Base-by-base conservation (phyloP, 1,284 basidiomycete species). In the Sphaerobolus stellatus region DNA sequence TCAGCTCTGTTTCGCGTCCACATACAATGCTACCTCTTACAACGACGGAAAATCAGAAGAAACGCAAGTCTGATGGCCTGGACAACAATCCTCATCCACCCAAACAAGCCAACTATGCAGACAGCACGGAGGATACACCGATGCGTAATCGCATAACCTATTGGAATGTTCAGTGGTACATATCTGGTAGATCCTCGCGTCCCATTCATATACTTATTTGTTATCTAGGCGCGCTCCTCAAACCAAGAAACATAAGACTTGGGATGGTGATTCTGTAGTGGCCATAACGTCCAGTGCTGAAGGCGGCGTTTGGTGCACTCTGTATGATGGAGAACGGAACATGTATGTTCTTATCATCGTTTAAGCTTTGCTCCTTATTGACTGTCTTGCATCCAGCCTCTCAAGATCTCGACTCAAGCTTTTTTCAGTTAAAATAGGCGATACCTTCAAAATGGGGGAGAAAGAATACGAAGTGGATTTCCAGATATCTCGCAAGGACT, bases 191-290 rank as follows among this genome's bases (percentile, higher is more conserved):
- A 38, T 38, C n/a, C 36, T 38, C 36, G 7, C 36, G 36, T 38
- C 36, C 5, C 22, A 16, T 16, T n/a, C 36, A 38, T 16, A n/a
- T 16, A n/a, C 22, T 16, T n/a, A 16, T 29, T 40, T 43, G 28
- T 45, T 16, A 47, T 33, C 8, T 54, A 90, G 88, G 89, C 79
- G 92, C 24, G 90, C 87, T 63, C 84, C 83, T 27, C 87, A 90
- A 64, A 75, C 74, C 22, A 86, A 81, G 68, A 95, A 94, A 72
- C 83, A 94, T 66, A 92, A 92, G 68, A 92, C 86, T 1, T 95
- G 92, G 92, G 92, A 94, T 61, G 90, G 88, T 3, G 86, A 88
- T 61, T 62, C 57, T 11, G 46, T 47, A n/a, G 50, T 65, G 57
- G 48, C 49, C 25, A 44, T 62, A n/a, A 54, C 55, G 33, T 27